Conservation (phyloP, 2,329 filamentous ascomycete species). For the Phyllosticta capitalensis region DNA sequence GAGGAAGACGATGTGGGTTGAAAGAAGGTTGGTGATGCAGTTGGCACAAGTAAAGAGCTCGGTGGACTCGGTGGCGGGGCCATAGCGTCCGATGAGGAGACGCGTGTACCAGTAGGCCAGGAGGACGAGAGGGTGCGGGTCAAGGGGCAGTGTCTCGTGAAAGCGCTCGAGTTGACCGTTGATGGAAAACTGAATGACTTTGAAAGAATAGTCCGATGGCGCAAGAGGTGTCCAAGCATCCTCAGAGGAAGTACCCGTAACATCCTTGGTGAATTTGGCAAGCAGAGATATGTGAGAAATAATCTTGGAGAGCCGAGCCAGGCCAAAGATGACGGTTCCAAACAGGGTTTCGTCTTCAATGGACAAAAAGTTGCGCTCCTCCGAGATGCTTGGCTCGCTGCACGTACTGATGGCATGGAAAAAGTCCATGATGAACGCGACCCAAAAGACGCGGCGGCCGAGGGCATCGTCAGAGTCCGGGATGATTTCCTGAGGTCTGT, state of each 20-base stretch:
- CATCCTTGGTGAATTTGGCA: constrained; percentile 23
- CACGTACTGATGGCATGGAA: constrained; percentile 27
- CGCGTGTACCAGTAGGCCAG: constrained; percentile 29
- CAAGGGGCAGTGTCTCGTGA: constrained; percentile 20
- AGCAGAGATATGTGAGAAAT: constrained; percentile 24
- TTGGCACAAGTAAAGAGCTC: constrained; percentile 22
- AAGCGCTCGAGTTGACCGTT: constrained; percentile 23
- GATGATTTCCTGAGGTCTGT: constrained; percentile 13
- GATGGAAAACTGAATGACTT: constrained; percentile 21
- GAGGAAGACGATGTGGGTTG: constrained; percentile 15
- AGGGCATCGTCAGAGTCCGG: constrained; percentile 23
- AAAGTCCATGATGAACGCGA: constrained; percentile 27
- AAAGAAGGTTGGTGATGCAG: constrained; percentile 22
- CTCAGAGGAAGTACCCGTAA: constrained; percentile 20
- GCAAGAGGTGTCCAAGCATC: constrained; percentile 16
- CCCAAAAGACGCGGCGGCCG: constrained; percentile 28
- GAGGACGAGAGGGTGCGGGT: constrained; percentile 23
- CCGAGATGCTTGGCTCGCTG: constrained; percentile 24
- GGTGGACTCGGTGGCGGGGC: constrained; percentile 17
- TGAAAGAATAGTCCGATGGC: constrained; percentile 16
- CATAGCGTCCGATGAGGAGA: constrained; percentile 23
- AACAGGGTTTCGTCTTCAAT: constrained; percentile 6
- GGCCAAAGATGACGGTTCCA: constrained; percentile 20
- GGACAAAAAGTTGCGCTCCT: constrained; percentile 21
- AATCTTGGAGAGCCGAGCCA: constrained; percentile 23